Conservation (phyloP, 2,329 filamentous ascomycete genomes). For the Penicillium sp. region DNA sequence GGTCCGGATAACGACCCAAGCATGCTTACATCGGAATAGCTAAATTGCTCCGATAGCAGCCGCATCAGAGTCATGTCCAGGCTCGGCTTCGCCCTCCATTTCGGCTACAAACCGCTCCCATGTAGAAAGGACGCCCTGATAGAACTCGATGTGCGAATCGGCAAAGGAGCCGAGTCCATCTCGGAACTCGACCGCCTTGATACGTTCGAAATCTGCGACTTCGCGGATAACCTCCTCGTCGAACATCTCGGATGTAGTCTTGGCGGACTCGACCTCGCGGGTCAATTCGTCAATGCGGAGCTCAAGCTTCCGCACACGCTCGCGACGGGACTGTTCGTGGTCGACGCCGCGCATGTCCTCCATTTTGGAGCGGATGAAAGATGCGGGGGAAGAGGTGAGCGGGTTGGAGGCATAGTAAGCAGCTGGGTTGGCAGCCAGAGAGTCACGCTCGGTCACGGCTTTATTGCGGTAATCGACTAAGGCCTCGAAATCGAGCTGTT, state of each 20-base stretch:
- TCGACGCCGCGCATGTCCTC: conserved; percentile 95
- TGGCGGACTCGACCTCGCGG: conserved; percentile 76
- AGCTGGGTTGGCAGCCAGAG: conserved; percentile 57
- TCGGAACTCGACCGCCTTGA: conserved; percentile 89
- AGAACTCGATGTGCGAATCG: conserved; percentile 79
- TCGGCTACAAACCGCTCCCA: conserved; percentile 88
- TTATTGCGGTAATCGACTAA: conserved; percentile 93
- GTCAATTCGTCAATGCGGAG: conserved; percentile 87
- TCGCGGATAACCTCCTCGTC: conserved; percentile 94
- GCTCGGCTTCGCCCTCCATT: conserved; percentile 59
- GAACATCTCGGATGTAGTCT: conserved; percentile 80
- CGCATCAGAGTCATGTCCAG: conserved; percentile 16
- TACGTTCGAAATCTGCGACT: conserved; percentile 86
- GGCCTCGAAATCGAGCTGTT: conserved; percentile 94
- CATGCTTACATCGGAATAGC: not conserved
- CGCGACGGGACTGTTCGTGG: conserved; percentile 80
- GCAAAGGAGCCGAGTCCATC: conserved; percentile 74
- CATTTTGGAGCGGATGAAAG: conserved; percentile 85
- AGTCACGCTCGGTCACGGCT: conserved; percentile 75
- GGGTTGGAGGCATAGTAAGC: conserved; percentile 49
- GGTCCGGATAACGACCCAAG: not conserved
- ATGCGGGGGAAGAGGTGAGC: conserved; percentile 58
- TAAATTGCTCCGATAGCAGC: conserved; percentile 17
- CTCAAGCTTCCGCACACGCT: conserved; percentile 81
- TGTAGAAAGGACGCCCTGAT: conserved; percentile 64